Conservation (phyloP, 495 filamentous ascomycete genomes). For the Neurospora sp. region DNA sequence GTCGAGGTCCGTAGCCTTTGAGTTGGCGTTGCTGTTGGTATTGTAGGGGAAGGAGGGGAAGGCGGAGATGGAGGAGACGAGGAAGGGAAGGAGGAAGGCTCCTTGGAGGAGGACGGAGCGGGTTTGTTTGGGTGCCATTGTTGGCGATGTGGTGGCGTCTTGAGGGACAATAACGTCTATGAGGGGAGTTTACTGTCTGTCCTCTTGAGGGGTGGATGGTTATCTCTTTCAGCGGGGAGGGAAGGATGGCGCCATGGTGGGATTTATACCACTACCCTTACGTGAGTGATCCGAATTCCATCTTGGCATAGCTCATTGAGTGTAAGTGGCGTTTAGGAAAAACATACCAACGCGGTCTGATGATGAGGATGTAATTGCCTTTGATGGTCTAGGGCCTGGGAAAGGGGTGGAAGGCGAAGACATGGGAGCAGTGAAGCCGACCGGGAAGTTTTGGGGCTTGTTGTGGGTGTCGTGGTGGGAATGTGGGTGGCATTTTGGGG, state of each 20-base stretch:
- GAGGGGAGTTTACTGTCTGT: not conserved
- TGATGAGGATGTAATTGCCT: not conserved
- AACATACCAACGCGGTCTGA: not conserved
- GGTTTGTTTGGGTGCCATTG: not conserved
- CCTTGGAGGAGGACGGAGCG: not conserved
- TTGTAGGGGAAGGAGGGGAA: not conserved
- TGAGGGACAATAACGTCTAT: not conserved
- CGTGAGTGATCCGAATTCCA: too few species aligned
- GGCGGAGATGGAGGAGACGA: not conserved
- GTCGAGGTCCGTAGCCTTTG: not conserved
- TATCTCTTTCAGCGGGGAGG: too few species aligned
- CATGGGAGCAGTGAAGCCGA: not conserved
- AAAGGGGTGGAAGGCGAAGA: not conserved
- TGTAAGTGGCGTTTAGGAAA: not conserved
- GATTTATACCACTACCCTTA: not conserved
- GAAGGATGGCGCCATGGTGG: not conserved
- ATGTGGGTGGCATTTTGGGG: not conserved
- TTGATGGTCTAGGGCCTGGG: not conserved
- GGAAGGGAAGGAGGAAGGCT: not conserved
- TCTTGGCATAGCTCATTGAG: not conserved
- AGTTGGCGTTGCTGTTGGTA: not conserved
- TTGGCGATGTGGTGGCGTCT: not conserved
- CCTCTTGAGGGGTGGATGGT: not conserved
- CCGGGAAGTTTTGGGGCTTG: not conserved
- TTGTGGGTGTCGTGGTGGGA: not conserved